phyloP scores from a whole-genome alignment of 2,329 filamentous ascomycete species.

The Sclerotinia glacialis region DNA sequence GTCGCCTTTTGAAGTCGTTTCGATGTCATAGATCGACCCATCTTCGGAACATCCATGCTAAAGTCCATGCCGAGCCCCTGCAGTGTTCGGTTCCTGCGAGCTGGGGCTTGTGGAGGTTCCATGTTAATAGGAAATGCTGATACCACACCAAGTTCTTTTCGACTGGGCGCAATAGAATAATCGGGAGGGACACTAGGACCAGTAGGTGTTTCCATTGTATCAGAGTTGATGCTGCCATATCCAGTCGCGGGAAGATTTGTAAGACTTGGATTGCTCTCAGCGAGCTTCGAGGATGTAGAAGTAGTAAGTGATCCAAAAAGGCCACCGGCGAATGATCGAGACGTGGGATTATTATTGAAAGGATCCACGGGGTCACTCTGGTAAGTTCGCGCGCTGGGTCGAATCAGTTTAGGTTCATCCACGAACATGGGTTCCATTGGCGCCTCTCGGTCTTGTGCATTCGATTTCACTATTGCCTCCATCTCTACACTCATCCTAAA shows the following conservation, averaged over 20 bases:
- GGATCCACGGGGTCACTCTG: slow-evolving; percentile 38
- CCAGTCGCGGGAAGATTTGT: slow-evolving; percentile 38
- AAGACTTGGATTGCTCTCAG: slow-evolving; percentile 40
- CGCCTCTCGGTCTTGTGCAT: slow-evolving; percentile 27
- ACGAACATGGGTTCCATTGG: neutral
- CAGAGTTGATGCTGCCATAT: slow-evolving; percentile 43
- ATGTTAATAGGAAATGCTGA: slow-evolving; percentile 33
- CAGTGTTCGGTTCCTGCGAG: slow-evolving; percentile 40
- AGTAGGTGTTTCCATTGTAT: slow-evolving; percentile 63
- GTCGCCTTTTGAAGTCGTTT: slow-evolving; percentile 38
- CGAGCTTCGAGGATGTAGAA: slow-evolving; percentile 37
- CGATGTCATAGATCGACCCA: slow-evolving; percentile 38
- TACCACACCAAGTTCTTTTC: slow-evolving; percentile 34
- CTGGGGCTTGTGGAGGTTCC: slow-evolving; percentile 50
- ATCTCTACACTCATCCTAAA: slow-evolving; percentile 73
- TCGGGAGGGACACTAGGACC: slow-evolving; percentile 47
- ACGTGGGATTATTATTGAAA: slow-evolving; percentile 38
- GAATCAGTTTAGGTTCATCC: slow-evolving; percentile 16
- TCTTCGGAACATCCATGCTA: slow-evolving; percentile 39
- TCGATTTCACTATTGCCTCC: slow-evolving; percentile 47
- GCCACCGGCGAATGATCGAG: slow-evolving; percentile 33
- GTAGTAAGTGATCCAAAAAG: slow-evolving; percentile 37
- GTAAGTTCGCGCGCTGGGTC: slow-evolving; percentile 25
- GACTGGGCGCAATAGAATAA: slow-evolving; percentile 31
- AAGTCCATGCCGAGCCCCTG: slow-evolving; percentile 40